phyloP scores from a whole-genome alignment of 805 yeast genomes.

The Yamadazyma paraphyllophila region DNA sequence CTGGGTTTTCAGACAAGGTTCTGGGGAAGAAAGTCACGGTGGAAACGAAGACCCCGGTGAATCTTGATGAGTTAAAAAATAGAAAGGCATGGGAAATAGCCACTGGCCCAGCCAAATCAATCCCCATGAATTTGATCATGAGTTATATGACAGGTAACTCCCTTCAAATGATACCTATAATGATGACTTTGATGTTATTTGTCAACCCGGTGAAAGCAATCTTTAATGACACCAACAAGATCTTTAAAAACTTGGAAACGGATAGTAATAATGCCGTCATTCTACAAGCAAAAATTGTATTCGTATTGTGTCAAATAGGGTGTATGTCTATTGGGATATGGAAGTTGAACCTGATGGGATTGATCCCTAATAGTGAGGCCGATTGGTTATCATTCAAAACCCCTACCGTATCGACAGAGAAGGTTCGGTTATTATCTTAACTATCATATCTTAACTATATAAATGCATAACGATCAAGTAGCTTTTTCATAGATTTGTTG shows the following conservation, averaged over 20 bases:
- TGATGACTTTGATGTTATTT: slow-evolving; percentile 84
- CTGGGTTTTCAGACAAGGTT: slow-evolving; percentile 15
- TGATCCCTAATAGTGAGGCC: slow-evolving; percentile 80
- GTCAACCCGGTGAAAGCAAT: slow-evolving; percentile 77
- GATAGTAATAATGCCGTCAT: slow-evolving; percentile 33
- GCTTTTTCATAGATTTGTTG: slow-evolving; percentile 69
- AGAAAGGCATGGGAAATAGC: slow-evolving; percentile 89
- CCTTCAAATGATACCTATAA: slow-evolving; percentile 84
- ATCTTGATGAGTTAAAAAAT: slow-evolving; percentile 37
- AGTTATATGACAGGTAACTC: slow-evolving; percentile 91
- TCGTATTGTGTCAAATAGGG: slow-evolving; percentile 44
- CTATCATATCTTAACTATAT: background rate
- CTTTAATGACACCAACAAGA: slow-evolving; percentile 46
- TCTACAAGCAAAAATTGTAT: slow-evolving; percentile 22
- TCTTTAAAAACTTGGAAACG: slow-evolving; percentile 51
- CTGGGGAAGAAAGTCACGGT: slow-evolving; percentile 1
- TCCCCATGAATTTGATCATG: slow-evolving; percentile 92
- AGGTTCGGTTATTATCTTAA: background rate
- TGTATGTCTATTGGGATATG: slow-evolving; percentile 75
- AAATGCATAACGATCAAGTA: slow-evolving; percentile 1
- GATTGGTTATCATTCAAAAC: slow-evolving; percentile 93
- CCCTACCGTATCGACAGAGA: slow-evolving; percentile 20
- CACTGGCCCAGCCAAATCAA: slow-evolving; percentile 68
- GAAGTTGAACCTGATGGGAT: slow-evolving; percentile 85
- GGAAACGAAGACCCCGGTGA: slow-evolving; percentile 4